phyloP scores from a whole-genome alignment of 495 filamentous ascomycete species.

The Evernia prunastri region DNA sequence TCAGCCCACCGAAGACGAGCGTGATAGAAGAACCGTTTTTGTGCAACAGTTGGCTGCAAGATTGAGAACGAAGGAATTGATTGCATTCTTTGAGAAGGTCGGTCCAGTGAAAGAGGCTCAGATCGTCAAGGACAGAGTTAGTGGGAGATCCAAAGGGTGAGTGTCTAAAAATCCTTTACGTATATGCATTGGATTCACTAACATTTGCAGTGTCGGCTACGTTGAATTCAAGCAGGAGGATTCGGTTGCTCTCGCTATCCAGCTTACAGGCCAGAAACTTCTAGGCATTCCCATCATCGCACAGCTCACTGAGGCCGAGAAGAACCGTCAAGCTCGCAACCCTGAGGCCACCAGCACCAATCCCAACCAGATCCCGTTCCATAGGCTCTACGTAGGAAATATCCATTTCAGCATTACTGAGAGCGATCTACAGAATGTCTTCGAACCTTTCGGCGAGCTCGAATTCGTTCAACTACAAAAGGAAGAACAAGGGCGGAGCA shows the following conservation, averaged over 20 bases:
- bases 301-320: constrained; percentile 97
- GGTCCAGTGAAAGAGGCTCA: constrained; percentile 96
- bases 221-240: constrained; percentile 98
- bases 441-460: constrained; percentile 96
- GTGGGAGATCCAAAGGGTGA: constrained; percentile 95
- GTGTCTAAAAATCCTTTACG: constrained; percentile 24
- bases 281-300: constrained; percentile 98
- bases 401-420: constrained; percentile 99
- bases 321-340: constrained; percentile 93
- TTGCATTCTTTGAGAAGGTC: constrained; percentile 92
- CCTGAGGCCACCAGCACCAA: constrained; percentile 61
- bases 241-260: constrained; percentile 85
- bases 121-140: constrained; percentile 98
- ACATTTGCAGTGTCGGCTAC: constrained; percentile 78
- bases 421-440: constrained; percentile 89
- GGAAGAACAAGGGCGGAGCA: constrained; percentile 82
- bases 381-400: constrained; percentile 98
- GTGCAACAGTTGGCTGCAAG: constrained; percentile 95
- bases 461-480: constrained; percentile 97
- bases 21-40: constrained; percentile 93
- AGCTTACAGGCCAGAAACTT: constrained; percentile 98
- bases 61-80: constrained; percentile 84
- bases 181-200: constrained; percentile 27
- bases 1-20: constrained; percentile 86
- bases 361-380: constrained; percentile 80